These are phyloP conservation scores for Silene conica DNA, from an alignment of 148 eudicot species.

Conservation along the genomic window DNA sequence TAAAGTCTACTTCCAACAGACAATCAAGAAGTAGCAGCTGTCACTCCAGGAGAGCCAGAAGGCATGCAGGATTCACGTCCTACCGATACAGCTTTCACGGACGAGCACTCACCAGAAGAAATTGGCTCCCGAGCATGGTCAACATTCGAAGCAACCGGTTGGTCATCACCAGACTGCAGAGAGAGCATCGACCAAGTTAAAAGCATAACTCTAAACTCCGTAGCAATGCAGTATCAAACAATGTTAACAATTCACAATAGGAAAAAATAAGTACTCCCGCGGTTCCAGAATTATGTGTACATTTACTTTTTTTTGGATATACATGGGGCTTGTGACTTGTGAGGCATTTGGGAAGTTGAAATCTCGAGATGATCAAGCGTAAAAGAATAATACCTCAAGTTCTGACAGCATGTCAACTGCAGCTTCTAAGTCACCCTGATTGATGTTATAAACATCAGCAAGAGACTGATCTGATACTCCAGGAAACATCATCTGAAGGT, in stretches of 20 bases:
- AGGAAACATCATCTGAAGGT: slow-evolving; percentile 81
- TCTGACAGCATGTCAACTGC: slow-evolving; percentile 76
- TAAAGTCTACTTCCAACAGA: background rate
- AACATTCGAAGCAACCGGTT: slow-evolving; percentile 44
- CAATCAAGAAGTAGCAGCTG: slow-evolving; percentile 29
- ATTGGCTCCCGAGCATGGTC: slow-evolving; percentile 42
- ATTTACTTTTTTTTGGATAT: background rate
- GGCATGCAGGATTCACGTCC: slow-evolving; percentile 37
- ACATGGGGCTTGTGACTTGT: background rate
- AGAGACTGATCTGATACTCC: slow-evolving; percentile 72
- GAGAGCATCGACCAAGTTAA: background rate
- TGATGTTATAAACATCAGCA: slow-evolving; percentile 63
- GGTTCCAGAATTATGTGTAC: no score
- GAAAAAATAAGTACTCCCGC: background rate
- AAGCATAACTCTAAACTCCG: background rate
- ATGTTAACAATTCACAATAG: background rate
- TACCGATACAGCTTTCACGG: slow-evolving; percentile 36
- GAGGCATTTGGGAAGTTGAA: background rate
- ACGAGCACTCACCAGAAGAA: slow-evolving; percentile 37
- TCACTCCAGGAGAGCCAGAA: slow-evolving; percentile 27
- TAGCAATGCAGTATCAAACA: background rate
- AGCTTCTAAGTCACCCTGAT: slow-evolving; percentile 65
- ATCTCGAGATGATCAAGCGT: background rate
- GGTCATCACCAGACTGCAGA: slow-evolving; percentile 44
- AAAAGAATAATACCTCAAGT: slow-evolving; percentile 52